phyloP scores from a whole-genome alignment of 1,284 basidiomycete genomes.

The Trichosporon ovoides region DNA sequence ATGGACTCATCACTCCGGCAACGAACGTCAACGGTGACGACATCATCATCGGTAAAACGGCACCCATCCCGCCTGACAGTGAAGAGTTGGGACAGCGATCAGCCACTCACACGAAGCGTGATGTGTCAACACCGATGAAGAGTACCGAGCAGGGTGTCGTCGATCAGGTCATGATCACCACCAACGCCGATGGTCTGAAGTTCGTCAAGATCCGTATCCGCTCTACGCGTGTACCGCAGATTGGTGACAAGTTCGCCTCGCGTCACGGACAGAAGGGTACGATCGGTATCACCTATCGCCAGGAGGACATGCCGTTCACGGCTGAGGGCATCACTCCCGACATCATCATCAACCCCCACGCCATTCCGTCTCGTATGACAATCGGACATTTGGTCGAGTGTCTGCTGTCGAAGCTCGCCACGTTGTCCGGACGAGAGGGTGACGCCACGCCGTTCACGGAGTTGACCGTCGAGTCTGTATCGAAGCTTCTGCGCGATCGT shows the following conservation, averaged over 20 bases:
- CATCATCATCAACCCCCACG: slow-evolving; percentile 98
- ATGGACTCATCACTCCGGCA: slow-evolving; percentile 91
- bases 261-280: slow-evolving; percentile 99
- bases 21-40: slow-evolving; percentile 94
- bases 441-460: slow-evolving; percentile 99
- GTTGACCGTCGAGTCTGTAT: slow-evolving; percentile 92
- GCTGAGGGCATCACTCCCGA: slow-evolving; percentile 94
- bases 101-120: slow-evolving; percentile 80
- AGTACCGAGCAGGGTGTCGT: slow-evolving; percentile 96
- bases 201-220: slow-evolving; percentile 98
- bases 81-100: slow-evolving; percentile 95
- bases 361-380: slow-evolving; percentile 99
- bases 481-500: slow-evolving; percentile 68
- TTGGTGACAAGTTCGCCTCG: slow-evolving; percentile 98
- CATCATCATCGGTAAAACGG: slow-evolving; percentile 98
- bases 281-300: slow-evolving; percentile 96
- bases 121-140: slow-evolving; percentile 97
- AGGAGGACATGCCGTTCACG: slow-evolving; percentile 99
- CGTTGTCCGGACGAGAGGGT: slow-evolving; percentile 91
- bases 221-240: slow-evolving; percentile 92
- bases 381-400: slow-evolving; percentile 99
- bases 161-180: slow-evolving; percentile 95
- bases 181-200: slow-evolving; percentile 91
- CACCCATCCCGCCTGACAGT: slow-evolving; percentile 90
- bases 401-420: slow-evolving; percentile 92